Conservation (phyloP, 176 grass and related monocot species). For the Aegilops tauschii region DNA sequence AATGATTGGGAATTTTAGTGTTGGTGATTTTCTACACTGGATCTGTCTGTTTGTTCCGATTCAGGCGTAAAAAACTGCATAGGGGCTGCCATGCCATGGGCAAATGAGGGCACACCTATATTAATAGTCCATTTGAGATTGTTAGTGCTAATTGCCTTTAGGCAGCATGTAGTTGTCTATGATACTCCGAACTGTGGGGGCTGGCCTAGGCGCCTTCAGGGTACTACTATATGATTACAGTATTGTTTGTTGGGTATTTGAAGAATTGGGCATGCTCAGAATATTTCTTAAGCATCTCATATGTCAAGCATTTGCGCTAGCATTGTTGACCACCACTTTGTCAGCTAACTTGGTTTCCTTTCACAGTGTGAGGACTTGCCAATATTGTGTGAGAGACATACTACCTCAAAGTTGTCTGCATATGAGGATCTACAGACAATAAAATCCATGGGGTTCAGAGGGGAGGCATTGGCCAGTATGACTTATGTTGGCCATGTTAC, state of each 20-base stretch:
- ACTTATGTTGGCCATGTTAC: constrained; percentile 78
- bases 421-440: constrained; percentile 85
- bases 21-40: background rate
- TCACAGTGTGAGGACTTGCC: constrained; percentile 74
- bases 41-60: background rate
- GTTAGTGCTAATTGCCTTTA: background rate
- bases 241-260: background rate
- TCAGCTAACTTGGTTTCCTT: background rate
- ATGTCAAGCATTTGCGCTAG: too few species aligned
- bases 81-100: background rate
- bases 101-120: too few species aligned
- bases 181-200: background rate
- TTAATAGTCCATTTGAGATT: background rate
- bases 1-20: background rate
- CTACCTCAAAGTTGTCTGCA: constrained; percentile 81
- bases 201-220: background rate
- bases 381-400: constrained; percentile 90
- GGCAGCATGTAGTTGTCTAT: background rate
- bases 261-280: background rate
- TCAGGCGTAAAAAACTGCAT: background rate
- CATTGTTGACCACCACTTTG: background rate
- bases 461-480: constrained; percentile 94
- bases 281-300: too few species aligned
- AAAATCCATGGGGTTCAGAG: constrained; percentile 89
- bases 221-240: background rate